Percentiles rank a stretch among this genome's conserved stretches.
Conservation (phyloP, 768 basidiomycete species). For the Tylopilus cervinicoccineus region DNA sequence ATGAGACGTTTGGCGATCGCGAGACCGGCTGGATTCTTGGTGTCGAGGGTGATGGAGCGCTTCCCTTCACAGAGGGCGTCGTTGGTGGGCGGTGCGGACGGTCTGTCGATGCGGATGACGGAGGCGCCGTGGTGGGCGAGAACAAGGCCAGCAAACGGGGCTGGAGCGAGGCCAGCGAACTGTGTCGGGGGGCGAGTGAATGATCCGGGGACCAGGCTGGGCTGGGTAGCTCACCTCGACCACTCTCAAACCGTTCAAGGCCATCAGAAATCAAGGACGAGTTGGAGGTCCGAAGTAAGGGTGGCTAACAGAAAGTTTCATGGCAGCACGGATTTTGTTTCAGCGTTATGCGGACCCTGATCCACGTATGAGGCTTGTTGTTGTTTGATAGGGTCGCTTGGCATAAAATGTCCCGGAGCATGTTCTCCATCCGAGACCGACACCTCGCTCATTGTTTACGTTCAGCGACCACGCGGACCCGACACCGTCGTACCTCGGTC, state of each 20-base stretch:
- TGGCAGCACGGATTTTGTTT: no score
- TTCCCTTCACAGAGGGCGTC: conserved; percentile 71
- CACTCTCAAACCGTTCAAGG: conserved; percentile 47
- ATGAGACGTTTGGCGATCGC: conserved; percentile 56
- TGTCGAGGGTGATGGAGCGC: conserved; percentile 67
- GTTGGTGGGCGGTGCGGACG: conserved; percentile 33
- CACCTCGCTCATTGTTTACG: no score
- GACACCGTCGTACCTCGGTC: no score
- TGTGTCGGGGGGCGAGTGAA: conserved; percentile 24
- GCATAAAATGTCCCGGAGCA: no score
- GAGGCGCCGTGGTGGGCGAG: conserved; percentile 78
- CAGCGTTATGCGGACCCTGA: no score
- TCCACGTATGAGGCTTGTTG: no score
- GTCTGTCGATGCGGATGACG: conserved; percentile 71
- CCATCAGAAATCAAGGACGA: conserved; percentile 35
- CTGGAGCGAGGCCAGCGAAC: conserved; percentile 83
- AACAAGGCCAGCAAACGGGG: conserved; percentile 73
- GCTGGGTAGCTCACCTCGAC: conserved; percentile 37
- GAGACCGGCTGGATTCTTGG: conserved; percentile 57
- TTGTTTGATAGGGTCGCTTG: no score
- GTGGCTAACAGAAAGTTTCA: background rate
- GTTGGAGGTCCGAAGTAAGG: background rate
- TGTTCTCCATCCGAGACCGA: no score
- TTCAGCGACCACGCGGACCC: no score
- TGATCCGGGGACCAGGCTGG: background rate